Evolutionary conservation across 306 rosid species (phyloP).

Genomic region (Mucuna pruriens): DNA sequence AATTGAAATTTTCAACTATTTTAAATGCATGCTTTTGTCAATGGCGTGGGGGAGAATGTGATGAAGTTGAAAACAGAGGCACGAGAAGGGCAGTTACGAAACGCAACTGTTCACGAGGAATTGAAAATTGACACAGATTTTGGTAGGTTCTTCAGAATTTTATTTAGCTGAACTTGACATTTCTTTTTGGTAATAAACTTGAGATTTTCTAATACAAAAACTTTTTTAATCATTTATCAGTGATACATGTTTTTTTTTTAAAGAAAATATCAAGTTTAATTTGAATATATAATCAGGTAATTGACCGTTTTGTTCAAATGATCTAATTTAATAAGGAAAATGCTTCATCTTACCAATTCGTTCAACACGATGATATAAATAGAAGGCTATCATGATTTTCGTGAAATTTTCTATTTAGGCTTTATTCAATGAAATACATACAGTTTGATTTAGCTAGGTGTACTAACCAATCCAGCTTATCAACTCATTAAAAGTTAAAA

Average conservation of each 20-base stretch:
- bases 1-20: too few species aligned
- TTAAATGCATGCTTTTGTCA: background rate
- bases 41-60: slow-evolving; percentile 12
- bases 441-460: too few species aligned
- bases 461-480: too few species aligned
- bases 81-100: background rate
- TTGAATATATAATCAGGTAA: background rate
- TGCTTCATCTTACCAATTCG: too few species aligned
- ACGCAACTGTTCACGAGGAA: background rate
- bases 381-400: too few species aligned
- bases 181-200: too few species aligned
- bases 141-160: background rate
- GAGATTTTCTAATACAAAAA: background rate
- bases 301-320: background rate
- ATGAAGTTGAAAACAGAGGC: background rate
- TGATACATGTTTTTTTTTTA: background rate
- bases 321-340: background rate
- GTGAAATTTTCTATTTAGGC: too few species aligned
- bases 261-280: background rate
- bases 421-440: too few species aligned
- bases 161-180: slow-evolving; percentile 1
- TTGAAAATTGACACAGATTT: background rate
- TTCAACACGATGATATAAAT: too few species aligned
- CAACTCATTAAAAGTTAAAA: too few species aligned
- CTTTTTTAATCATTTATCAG: background rate